Conservation (phyloP, 352 stramenopile genomes). For the Globisporangium cederbergense region DNA sequence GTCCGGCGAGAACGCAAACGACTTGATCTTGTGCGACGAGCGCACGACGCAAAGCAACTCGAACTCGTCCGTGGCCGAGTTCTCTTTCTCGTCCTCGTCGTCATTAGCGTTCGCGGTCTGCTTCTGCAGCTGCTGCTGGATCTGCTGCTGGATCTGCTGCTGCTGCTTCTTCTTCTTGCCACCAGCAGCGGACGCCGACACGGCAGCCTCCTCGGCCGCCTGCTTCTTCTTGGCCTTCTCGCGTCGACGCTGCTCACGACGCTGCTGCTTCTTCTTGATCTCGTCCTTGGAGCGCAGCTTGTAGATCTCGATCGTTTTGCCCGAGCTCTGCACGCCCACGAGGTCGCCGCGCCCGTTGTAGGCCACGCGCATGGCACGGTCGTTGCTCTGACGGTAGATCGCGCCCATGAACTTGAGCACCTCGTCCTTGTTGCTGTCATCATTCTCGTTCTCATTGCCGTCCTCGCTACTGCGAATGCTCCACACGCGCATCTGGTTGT, state of each 20-base stretch:
- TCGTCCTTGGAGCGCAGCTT: conserved; percentile 76
- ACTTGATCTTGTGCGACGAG: conserved; percentile 84
- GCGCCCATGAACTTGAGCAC: conserved; percentile 63
- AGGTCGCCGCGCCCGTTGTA: conserved; percentile 61
- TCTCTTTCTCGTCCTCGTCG: conserved; percentile 53
- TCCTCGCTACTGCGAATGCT: conserved; percentile 29
- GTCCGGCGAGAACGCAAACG: conserved; percentile 83
- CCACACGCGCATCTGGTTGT: conserved; percentile 83
- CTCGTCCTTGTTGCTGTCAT: conserved; percentile 28
- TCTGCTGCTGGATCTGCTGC: conserved; percentile 29
- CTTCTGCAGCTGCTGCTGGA: conserved; percentile 28
- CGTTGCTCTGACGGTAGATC: conserved; percentile 73
- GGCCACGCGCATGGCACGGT: conserved; percentile 59
- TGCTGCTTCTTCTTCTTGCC: conserved; percentile 26
- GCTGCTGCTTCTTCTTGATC: conserved; percentile 91
- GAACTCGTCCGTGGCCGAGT: conserved; percentile 77
- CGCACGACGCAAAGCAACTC: conserved; percentile 86
- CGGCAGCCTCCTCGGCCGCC: conserved; percentile 23
- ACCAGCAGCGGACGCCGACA: conserved; percentile 5
- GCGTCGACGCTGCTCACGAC: conserved; percentile 80
- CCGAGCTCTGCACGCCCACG: conserved; percentile 73
- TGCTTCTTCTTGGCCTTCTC: conserved; percentile 88
- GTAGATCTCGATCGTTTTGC: conserved; percentile 92
- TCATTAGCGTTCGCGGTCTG: conserved; percentile 18
- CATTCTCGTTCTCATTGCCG: conserved; percentile 11